Evolutionary conservation across 257 asterid species (phyloP).

Genomic region (Capsicum baccatum): DNA sequence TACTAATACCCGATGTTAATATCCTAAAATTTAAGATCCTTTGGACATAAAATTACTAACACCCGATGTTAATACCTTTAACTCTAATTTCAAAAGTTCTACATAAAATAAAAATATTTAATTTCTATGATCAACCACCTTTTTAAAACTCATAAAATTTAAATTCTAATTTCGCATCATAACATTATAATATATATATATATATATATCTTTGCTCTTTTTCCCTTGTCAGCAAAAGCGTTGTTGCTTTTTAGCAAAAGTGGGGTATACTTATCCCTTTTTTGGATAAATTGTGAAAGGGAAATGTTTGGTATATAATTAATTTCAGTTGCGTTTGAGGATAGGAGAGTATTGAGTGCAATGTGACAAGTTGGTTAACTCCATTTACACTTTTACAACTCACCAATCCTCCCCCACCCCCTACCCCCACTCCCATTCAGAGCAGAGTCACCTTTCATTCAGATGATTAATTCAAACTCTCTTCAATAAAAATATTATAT

Average conservation of each 20-base stretch:
- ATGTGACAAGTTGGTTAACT: constrained; percentile 2
- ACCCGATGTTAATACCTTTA: no score
- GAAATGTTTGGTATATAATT: constrained; percentile 29
- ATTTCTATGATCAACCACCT: neutral
- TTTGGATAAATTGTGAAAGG: constrained; percentile 23
- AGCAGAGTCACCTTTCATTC: no score
- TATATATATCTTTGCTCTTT: neutral
- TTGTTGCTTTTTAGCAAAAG: constrained; percentile 10
- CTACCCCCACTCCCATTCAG: no score
- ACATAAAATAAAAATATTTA: neutral
- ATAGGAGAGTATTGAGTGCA: constrained; percentile 16
- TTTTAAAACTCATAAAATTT: neutral
- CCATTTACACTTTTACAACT: neutral
- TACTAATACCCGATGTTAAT: no score
- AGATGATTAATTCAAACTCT: no score
- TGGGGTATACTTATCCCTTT: constrained; percentile 20
- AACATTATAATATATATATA: neutral
- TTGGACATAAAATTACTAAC: no score
- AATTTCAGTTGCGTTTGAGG: constrained; percentile 23
- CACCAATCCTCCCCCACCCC: neutral
- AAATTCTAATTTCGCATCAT: neutral
- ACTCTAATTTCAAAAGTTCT: no score
- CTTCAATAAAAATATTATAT: no score
- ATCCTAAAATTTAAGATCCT: no score
- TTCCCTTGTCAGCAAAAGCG: constrained; percentile 31